Base-by-base conservation (phyloP, 306 rosid genomes). In the Fragaria nilgerrensis region DNA sequence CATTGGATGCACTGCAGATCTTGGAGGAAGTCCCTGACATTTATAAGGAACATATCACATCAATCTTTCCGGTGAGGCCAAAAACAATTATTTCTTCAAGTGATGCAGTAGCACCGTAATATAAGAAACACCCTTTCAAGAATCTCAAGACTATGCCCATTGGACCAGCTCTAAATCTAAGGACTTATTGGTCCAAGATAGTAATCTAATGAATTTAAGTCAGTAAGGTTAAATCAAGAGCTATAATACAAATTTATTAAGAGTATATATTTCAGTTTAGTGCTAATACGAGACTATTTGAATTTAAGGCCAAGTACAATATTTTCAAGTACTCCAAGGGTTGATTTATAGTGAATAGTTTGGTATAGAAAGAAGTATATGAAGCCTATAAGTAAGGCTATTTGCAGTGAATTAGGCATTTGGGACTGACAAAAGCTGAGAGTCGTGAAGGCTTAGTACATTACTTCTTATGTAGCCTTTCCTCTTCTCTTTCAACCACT, bases 1-100 rank as follows among this genome's bases (percentile, higher is more conserved):
- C 99, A 95, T 95, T 29, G 99, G 99, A 86, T 95, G 97, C 70
- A 95, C 99, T 3, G 88, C 77, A 20, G 97, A 90, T 90, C 99
- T 89, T 76, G 99, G 99, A 87, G 99, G 99, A 79, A 89, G 92
- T 58, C 97, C 99, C 99, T 95, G 97, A 81, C 80, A 92, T 72
- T 73, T 74, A 82, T 70, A 77, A 69, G 64, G 39, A 77, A 44
- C 47, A 63, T 79, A 22, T 7, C 23, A 23, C 70, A 73, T 53
- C 43, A 77, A 82, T 64, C 78, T 52, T 71, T 65, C 34, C 36
- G 62, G 5, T 41, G 37, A 74, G 78, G 63, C 59, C 7, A 56
- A 5, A 80, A 68, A 32, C 70, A 68, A n/a, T 68, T 23, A 61
- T 43, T 77, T 72, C 32, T 72, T 59, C 64, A 48, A 48, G 70